Base-by-base conservation (phyloP, 495 filamentous ascomycete species). In the Cercophora scortea region DNA sequence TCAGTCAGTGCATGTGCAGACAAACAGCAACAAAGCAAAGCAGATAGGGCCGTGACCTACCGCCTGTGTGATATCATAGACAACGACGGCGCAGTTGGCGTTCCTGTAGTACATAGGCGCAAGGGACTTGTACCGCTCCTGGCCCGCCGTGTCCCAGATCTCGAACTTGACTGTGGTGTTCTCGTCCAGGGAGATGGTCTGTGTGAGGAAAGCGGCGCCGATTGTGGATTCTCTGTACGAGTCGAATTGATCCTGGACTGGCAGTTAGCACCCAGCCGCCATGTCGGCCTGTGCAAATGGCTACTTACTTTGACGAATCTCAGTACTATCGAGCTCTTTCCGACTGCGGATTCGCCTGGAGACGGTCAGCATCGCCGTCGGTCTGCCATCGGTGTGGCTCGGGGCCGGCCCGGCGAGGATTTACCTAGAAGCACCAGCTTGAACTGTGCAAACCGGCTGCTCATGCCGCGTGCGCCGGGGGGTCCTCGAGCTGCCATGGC, bases 91-190 rank as follows among this genome's bases (percentile, higher is more conserved):
- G 70, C 93, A 96, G 81, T 98, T 96, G 42, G 93, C 93, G 69
- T 98, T 98, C 58, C 93, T 79, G 71, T 98, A 98, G 76, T 98
- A 98, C 93, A 98, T 98, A 49, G 93, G 93, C 46, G 93, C 94
- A 56, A 98, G 74, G 6, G 92, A 96, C 79, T 96, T 97, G 76
- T 96, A 98, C 60, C 93, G 81, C 66, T 98, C 93, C 75, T 98
- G 93, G 50, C 93, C 93, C 44, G 93, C 93, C 16, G 93, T 98
- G 73, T 98, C 93, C 93, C 93, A 98, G 65, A 98, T 98, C 75
- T 98, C 93, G 64, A 98, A 98, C 75, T 98, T 98, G 69, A 98
- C 92, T 41, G 93, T 98, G 55, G 93, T 96, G 67, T 81, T 89
- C 65, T 97, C 93, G 71, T 96, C 93, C 65, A 97, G 83, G 53